Evolutionary conservation across 2,329 filamentous ascomycete species (phyloP).

Genomic region (Trichoderma hamatum): DNA sequence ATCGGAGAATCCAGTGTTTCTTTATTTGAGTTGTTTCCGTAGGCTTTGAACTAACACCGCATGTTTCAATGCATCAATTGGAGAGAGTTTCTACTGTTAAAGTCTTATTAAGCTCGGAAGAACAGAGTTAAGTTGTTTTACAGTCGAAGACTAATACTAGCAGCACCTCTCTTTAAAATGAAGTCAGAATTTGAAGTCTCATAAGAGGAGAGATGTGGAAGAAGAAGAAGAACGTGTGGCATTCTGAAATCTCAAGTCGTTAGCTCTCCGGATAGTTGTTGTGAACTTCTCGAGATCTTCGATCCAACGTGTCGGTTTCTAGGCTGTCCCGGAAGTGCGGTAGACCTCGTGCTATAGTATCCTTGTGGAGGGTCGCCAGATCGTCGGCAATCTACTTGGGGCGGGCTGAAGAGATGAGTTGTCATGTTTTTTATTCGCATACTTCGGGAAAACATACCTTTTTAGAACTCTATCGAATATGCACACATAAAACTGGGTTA

Average conservation of each 20-base stretch:
- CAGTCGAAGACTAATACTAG: not conserved
- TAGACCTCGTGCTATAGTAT: not conserved
- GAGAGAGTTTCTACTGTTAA: not conserved
- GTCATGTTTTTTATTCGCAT: not conserved
- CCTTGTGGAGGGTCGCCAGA: not conserved
- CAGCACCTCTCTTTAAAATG: not conserved
- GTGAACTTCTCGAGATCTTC: not conserved
- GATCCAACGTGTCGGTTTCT: not conserved
- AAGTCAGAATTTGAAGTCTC: not conserved
- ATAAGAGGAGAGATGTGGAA: not conserved
- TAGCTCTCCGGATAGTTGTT: not conserved
- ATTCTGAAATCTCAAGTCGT: not conserved
- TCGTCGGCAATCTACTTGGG: slow-evolving; percentile 5
- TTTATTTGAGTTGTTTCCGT: not conserved
- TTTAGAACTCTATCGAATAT: not conserved
- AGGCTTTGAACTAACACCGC: not conserved
- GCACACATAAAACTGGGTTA: not conserved
- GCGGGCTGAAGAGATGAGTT: not conserved
- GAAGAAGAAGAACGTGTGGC: not conserved
- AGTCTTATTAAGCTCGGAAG: not conserved
- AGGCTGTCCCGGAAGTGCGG: not conserved
- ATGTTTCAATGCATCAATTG: not conserved
- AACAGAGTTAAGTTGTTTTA: not conserved
- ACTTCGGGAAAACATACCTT: not conserved
- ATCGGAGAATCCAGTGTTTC: not conserved